These are phyloP conservation scores for Nothomitra cinnamomea DNA, from an alignment of 2,329 filamentous ascomycete genomes.

Conservation along the genomic window DNA sequence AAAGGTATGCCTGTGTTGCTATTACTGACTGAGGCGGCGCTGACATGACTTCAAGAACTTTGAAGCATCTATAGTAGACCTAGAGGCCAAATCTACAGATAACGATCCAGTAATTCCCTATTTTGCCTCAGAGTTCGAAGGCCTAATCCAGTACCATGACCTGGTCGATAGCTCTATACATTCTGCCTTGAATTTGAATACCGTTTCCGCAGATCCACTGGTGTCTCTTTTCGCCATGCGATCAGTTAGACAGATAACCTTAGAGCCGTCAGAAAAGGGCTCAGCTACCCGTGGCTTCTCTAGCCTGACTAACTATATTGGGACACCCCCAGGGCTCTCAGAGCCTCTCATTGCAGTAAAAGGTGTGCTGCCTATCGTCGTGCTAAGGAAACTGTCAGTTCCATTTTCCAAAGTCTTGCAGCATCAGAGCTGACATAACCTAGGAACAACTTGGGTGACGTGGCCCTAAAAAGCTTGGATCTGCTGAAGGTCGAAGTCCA, in stretches of 20 bases:
- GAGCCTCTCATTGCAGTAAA: not conserved
- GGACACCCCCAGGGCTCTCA: not conserved
- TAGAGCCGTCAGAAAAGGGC: not conserved
- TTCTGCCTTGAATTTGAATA: not conserved
- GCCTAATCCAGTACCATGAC: slow-evolving; percentile 28
- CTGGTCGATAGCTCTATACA: not conserved
- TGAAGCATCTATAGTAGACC: slow-evolving; percentile 19
- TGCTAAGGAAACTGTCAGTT: not conserved
- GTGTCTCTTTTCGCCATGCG: not conserved
- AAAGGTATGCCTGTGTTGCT: not conserved
- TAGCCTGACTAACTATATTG: not conserved
- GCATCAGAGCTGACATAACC: slow-evolving; percentile 5
- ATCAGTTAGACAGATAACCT: not conserved
- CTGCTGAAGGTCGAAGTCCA: slow-evolving; percentile 16
- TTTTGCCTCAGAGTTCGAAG: slow-evolving; percentile 29
- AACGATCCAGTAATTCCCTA: slow-evolving; percentile 19
- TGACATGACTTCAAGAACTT: slow-evolving; percentile 15
- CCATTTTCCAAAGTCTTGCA: not conserved
- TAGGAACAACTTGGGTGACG: slow-evolving; percentile 15
- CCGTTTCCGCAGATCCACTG: not conserved
- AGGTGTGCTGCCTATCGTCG: not conserved
- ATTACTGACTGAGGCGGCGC: slow-evolving; percentile 6
- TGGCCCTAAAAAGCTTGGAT: slow-evolving; percentile 23
- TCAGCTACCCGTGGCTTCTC: not conserved
- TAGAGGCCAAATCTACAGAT: not conserved